These are phyloP conservation scores for Linanthus parryae DNA, from an alignment of 148 eudicot species.

Conservation along the genomic window DNA sequence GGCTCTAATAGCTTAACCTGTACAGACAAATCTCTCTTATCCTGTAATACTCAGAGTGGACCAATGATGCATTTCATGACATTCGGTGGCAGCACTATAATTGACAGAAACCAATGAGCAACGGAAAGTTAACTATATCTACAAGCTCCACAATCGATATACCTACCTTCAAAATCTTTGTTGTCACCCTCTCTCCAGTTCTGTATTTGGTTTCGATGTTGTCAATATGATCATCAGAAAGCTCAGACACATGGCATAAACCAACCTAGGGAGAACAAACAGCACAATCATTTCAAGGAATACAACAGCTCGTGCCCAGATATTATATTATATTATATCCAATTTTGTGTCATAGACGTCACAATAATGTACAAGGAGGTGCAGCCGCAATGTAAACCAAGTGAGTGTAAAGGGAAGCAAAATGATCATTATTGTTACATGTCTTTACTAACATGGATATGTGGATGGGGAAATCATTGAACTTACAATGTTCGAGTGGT, in stretches of 20 bases:
- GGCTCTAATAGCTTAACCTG: too few relatives aligned
- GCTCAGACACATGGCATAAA: constrained; percentile 85
- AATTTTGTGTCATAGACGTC: too few relatives aligned
- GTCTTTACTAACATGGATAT: not conserved
- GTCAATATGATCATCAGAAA: constrained; percentile 68
- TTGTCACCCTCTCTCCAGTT: constrained; percentile 65
- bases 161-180: constrained; percentile 65
- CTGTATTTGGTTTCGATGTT: constrained; percentile 47
- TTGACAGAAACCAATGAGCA: not conserved
- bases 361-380: too few relatives aligned
- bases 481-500: constrained; percentile 55
- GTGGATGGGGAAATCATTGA: not conserved
- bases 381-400: too few relatives aligned
- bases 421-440: too few relatives aligned
- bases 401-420: too few relatives aligned
- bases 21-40: too few relatives aligned
- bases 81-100: not conserved
- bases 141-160: not conserved
- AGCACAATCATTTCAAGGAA: constrained; percentile 3
- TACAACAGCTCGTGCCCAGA: too few relatives aligned
- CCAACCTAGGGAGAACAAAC: constrained; percentile 46
- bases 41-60: too few relatives aligned
- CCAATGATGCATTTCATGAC: too few relatives aligned
- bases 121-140: not conserved
- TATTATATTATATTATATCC: too few relatives aligned